Evolutionary conservation across 345 rosid species (phyloP).

Genomic region (Salix koriyanagi): DNA sequence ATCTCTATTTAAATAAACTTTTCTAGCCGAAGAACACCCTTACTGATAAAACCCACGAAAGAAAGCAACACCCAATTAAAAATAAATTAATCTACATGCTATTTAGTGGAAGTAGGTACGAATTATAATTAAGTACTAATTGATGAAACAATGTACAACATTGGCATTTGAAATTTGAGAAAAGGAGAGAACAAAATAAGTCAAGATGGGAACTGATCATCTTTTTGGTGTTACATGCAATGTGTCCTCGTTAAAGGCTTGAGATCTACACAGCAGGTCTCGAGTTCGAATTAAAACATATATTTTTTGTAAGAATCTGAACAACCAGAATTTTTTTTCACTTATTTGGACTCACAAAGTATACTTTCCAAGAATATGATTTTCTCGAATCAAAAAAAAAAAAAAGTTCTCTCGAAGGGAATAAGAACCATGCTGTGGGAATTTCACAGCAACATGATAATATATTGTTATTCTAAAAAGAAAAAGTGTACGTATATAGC

Average conservation of each 20-base stretch:
- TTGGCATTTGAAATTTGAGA: constrained; percentile 6
- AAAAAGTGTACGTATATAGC: not conserved
- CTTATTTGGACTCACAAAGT: too few relatives aligned
- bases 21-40: too few relatives aligned
- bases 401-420: too few relatives aligned
- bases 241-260: constrained; percentile 6
- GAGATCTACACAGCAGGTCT: too few relatives aligned
- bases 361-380: too few relatives aligned
- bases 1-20: too few relatives aligned
- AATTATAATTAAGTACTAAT: not conserved
- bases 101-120: not conserved
- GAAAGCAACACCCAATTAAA: too few relatives aligned
- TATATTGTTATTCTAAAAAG: not conserved
- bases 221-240: constrained; percentile 2
- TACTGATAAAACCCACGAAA: too few relatives aligned
- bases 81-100: not conserved
- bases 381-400: too few relatives aligned
- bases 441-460: not conserved
- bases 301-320: too few relatives aligned
- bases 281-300: too few relatives aligned
- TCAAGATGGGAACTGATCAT: not conserved
- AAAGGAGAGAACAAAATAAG: constrained; percentile 2
- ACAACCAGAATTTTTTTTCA: too few relatives aligned
- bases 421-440: constrained; percentile 3
- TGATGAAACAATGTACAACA: not conserved